Base-by-base conservation (phyloP, 345 rosid species). In the Psidium friedrichsthalianum region DNA sequence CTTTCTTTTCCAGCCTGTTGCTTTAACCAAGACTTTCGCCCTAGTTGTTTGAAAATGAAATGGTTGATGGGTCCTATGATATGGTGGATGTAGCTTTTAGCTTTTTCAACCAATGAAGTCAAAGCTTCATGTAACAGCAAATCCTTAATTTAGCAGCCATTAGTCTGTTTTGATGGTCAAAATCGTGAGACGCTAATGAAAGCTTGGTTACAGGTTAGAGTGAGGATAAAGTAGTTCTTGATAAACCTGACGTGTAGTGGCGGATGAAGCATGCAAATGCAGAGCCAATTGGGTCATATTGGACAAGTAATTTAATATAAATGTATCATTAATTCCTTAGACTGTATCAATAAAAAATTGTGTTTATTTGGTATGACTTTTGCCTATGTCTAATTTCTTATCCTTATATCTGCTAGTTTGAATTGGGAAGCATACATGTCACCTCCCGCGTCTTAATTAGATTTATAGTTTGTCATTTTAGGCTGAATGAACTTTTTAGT, bases 211-310 rank as follows among this genome's bases (percentile, higher is more conserved):
- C 83, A 94, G 95, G 95, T 94, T 84, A 88, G 88, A 80, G 97
- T 92, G 88, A 91, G 92, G 90, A 91, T 94, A 82, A 94, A 93
- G 95, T 94, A 89, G 95, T 92, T 59, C 87, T 93, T 11, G 89
- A 89, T 83, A 82, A 92, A 85, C 81, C 92, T 24, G 90, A 90
- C 74, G 88, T 44, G 93, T 89, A 20, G 95, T 94, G 89, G 95
- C 89, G 21, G 91, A 89, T 52, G 97, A 94, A 91, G 94, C 95
- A 86, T 88, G 85, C 87, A 87, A 56, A 85, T 90, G 86, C 29
- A 93, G 91, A 80, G 92, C 94, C 94, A 92, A 89, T 90, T 94
- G 97, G 95, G 94, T 94, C 90, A 85, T 94, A 89, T 87, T 93
- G 95, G 94, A 94, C 94, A 94, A 93, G 97, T 94, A 94, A 94